These are phyloP conservation scores for Pulveroboletus sp. DNA, from an alignment of 768 basidiomycete genomes.

Conservation along the genomic window DNA sequence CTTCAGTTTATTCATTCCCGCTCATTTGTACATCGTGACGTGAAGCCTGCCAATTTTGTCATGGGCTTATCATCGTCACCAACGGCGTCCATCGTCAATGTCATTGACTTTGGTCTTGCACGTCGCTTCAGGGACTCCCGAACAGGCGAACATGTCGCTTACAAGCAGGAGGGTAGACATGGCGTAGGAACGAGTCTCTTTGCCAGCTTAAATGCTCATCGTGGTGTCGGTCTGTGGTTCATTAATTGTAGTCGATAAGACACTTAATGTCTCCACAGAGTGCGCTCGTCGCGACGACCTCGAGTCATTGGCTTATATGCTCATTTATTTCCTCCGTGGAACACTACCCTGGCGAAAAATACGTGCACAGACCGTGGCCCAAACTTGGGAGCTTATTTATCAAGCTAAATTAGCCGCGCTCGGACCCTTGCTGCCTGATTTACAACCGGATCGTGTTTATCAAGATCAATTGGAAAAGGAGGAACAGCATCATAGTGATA, in stretches of 20 bases:
- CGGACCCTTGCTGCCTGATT: slow-evolving; percentile 15
- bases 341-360: slow-evolving; percentile 76
- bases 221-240: slow-evolving; percentile 57
- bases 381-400: slow-evolving; percentile 74
- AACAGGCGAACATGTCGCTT: slow-evolving; percentile 65
- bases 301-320: slow-evolving; percentile 77
- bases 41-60: slow-evolving; percentile 98
- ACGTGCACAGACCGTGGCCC: slow-evolving; percentile 57
- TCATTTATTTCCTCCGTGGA: slow-evolving; percentile 76
- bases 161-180: slow-evolving; percentile 66
- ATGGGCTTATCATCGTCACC: slow-evolving; percentile 71
- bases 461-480: slow-evolving; percentile 1
- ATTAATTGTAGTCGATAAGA: neutral
- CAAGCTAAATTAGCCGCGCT: slow-evolving; percentile 66
- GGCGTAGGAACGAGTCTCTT: slow-evolving; percentile 78
- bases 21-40: slow-evolving; percentile 92
- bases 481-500: slow-evolving; percentile 2
- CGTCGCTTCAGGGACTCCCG: slow-evolving; percentile 69
- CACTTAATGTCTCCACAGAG: slow-evolving; percentile 36
- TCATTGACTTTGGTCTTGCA: slow-evolving; percentile 85
- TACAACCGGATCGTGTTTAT: slow-evolving; percentile 11
- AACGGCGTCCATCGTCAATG: slow-evolving; percentile 72
- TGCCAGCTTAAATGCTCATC: slow-evolving; percentile 69
- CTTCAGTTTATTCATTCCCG: slow-evolving; percentile 96
- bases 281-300: slow-evolving; percentile 75